Base-by-base conservation (phyloP, 805 yeast species). In the Pichia californica region DNA sequence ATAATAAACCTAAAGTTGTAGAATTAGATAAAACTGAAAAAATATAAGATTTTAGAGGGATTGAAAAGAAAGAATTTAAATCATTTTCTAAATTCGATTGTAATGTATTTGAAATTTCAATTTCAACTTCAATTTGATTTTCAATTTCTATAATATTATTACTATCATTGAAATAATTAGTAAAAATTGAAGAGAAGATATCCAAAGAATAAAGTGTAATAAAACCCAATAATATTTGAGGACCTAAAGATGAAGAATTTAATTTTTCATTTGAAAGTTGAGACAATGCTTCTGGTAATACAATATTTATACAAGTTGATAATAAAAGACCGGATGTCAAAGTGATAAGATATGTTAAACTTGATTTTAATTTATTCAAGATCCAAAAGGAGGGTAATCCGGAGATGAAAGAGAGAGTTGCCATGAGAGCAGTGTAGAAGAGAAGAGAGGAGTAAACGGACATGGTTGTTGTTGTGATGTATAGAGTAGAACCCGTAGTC, bases 1-100 rank as follows among this genome's bases (percentile, higher is more conserved):
- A 66, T 1, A 82, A 55, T 13, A 84, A 65, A 0, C 88, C 88
- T 4, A 82, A 52, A 0, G 85, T 75, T 2, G 77, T 65, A 1
- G 85, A 63, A 14, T 76, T 62, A 15, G 56, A 52, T 16, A 70
- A 40, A 1, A 74, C 62, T 3, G 70, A 56, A 27, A 42, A 29
- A 20, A 44, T 3, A 16, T 38, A 39, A 9, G 25, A 7, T 16
- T 36, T 44, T 6, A 30, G 5, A 9, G 36, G n/a, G n/a, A n/a
- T 7, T 23, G 9, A 23, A 23, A 7, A 7, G 6, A 3, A 23
- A 23, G 25, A 23, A 23, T 23, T 23, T 23, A 9, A 23, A 23
- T 23, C 9, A 23, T 23, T 23, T 7, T 7, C 9, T 23, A 23
- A 23, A 23, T 23, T 3, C n/a, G n/a, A n/a, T n/a, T n/a, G n/a